Base-by-base conservation (phyloP, 1,284 basidiomycete species). In the Entoloma clypeatum region DNA sequence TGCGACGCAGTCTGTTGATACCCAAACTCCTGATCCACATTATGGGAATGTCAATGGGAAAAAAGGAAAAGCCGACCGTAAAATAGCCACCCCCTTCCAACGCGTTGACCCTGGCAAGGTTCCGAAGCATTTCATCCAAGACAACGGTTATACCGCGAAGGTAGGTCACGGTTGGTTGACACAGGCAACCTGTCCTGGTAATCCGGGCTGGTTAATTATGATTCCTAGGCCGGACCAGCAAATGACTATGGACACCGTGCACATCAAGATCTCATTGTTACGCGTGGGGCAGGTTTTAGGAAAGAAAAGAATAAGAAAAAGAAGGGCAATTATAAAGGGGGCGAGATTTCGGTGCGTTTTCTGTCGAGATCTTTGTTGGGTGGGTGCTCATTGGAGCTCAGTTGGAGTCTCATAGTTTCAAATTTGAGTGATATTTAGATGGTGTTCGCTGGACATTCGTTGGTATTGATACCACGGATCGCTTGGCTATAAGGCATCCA, bases 281-380 rank as follows among this genome's bases (percentile, higher is more conserved):
- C 95, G 2, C 79, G 92, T 5, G 95, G 95, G 8, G 87, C 88
- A 35, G 90, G 91, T 6, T 99, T 99, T 73, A 79, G 92, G 41
- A 99, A 98, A 67, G 95, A 97, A 72, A 98, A 99, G 71, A 98
- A 97, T 71, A 99, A 99, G 79, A 98, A 98, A 72, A 98, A 99
- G 70, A 74, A 88, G 53, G 95, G 93, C 3, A 90, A 86, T 50
- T 95, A 96, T 64, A 78, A 78, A 36, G 92, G 92, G 13, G 92
- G 92, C 24, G 88, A 92, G 54, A 96, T 96, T 48, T 93, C 91
- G 24, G 86, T 92, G 58, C 61, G 79, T 68, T 14, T 19, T 27
- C 41, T 39, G 23, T 24, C 45, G 25, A 25, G 16, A 17, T 16
- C 29, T 23, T 13, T 11, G 22, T 31, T 44, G 27, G 24, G 41